Evolutionary conservation across 2,329 filamentous ascomycete species (phyloP).

Genomic region (Tolypocladium paradoxum): DNA sequence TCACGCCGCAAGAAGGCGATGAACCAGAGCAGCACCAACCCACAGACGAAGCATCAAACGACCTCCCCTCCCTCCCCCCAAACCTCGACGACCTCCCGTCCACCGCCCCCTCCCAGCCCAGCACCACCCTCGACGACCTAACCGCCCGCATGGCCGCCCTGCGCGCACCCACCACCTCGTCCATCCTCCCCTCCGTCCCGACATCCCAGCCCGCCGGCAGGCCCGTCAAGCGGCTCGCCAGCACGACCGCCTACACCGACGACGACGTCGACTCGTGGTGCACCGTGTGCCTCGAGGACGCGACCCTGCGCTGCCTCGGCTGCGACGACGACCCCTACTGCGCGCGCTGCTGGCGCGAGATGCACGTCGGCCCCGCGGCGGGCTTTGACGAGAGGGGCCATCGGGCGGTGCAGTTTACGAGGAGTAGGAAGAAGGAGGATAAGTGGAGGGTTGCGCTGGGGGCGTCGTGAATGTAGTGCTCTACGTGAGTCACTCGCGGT

Average conservation of each 20-base stretch:
- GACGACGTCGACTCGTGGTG: slow-evolving; percentile 71
- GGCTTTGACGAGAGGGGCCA: slow-evolving; percentile 63
- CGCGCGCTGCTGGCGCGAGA: slow-evolving; percentile 67
- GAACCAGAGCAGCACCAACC: background rate
- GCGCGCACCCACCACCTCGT: slow-evolving; percentile 21
- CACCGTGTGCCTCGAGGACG: slow-evolving; percentile 71
- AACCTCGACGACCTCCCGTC: slow-evolving; percentile 26
- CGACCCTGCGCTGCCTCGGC: slow-evolving; percentile 58
- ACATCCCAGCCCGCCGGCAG: slow-evolving; percentile 35
- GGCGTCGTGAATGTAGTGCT: slow-evolving; percentile 8
- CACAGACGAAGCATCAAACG: slow-evolving; percentile 2
- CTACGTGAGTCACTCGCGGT: background rate
- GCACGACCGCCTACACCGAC: slow-evolving; percentile 43
- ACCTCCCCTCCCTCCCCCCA: slow-evolving; percentile 36
- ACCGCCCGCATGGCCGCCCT: slow-evolving; percentile 42
- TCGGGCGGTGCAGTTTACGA: slow-evolving; percentile 49
- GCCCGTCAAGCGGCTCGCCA: slow-evolving; percentile 25
- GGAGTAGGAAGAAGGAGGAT: slow-evolving; percentile 20
- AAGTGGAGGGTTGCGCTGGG: slow-evolving; percentile 23
- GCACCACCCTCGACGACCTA: slow-evolving; percentile 30
- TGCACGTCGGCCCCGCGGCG: slow-evolving; percentile 60
- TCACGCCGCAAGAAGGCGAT: background rate
- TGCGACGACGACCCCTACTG: slow-evolving; percentile 70
- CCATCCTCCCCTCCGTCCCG: slow-evolving; percentile 36
- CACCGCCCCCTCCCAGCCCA: slow-evolving; percentile 10